phyloP scores from a whole-genome alignment of 129 eudicot species.

The Lactuca saligna region DNA sequence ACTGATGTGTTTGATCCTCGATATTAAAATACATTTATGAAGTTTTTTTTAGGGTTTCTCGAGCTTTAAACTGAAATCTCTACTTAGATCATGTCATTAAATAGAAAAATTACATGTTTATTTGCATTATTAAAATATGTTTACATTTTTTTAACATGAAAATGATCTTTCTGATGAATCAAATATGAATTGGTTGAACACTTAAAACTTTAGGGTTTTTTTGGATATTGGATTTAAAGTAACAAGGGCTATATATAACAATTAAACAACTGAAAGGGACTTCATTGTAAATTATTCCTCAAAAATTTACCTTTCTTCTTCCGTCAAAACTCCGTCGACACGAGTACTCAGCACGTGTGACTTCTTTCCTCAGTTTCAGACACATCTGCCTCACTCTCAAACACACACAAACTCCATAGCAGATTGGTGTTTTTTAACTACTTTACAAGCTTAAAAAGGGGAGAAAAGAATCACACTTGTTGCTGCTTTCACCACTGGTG shows the following conservation, averaged over 20 bases:
- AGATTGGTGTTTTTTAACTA: slow-evolving; percentile 3
- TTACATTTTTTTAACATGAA: too few species aligned
- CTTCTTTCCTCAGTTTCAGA: slow-evolving; percentile 28
- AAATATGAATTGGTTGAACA: neutral
- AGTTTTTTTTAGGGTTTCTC: too few species aligned
- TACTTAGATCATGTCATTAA: too few species aligned
- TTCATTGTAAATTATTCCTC: slow-evolving; percentile 2
- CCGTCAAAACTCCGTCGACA: slow-evolving; percentile 19
- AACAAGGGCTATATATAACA: slow-evolving; percentile 5
- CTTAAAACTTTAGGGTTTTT: too few species aligned
- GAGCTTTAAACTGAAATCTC: too few species aligned
- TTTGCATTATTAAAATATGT: too few species aligned
- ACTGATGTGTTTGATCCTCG: too few species aligned
- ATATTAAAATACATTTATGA: too few species aligned
- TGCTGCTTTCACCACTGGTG: neutral
- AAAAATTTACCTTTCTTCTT: slow-evolving; percentile 4
- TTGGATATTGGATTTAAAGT: slow-evolving; percentile 1
- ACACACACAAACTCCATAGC: slow-evolving; percentile 14
- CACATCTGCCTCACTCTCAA: slow-evolving; percentile 21
- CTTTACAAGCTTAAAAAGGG: neutral
- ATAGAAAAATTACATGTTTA: too few species aligned
- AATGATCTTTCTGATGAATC: too few species aligned
- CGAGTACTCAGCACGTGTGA: slow-evolving; percentile 26
- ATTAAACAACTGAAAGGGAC: neutral
- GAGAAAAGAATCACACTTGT: neutral